These are phyloP conservation scores for Chiua sp. DNA, from an alignment of 1,284 basidiomycete species.

Conservation along the genomic window DNA sequence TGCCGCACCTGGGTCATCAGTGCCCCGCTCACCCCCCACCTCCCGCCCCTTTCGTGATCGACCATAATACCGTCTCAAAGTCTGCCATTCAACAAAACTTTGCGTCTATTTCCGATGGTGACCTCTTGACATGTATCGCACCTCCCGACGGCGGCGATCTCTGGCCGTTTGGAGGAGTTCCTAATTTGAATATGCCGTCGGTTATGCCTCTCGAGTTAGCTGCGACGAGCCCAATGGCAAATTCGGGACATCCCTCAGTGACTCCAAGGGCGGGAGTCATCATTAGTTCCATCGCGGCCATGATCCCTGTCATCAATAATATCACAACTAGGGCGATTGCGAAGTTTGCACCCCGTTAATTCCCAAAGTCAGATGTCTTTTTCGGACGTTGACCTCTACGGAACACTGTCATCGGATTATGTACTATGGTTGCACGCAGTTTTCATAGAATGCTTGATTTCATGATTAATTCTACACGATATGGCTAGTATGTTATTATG, in stretches of 20 bases:
- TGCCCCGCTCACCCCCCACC: slow-evolving; percentile 61
- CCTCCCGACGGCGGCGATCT: background rate
- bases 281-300: background rate
- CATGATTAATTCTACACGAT: no score
- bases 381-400: no score
- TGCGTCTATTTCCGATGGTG: slow-evolving; percentile 41
- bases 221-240: background rate
- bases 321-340: no score
- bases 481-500: no score
- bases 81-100: slow-evolving; percentile 60
- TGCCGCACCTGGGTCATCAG: slow-evolving; percentile 70
- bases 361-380: no score
- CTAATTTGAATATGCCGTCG: background rate
- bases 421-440: no score
- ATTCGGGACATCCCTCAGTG: background rate
- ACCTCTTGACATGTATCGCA: background rate
- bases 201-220: background rate
- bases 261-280: background rate
- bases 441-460: no score
- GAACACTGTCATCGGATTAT: no score
- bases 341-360: no score
- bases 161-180: background rate
- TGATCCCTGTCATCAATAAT: background rate
- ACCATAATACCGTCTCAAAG: slow-evolving; percentile 46
- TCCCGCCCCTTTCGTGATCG: slow-evolving; percentile 64